Base-by-base conservation (phyloP, 1,284 basidiomycete genomes). In the Moesziomyces globuligerus region DNA sequence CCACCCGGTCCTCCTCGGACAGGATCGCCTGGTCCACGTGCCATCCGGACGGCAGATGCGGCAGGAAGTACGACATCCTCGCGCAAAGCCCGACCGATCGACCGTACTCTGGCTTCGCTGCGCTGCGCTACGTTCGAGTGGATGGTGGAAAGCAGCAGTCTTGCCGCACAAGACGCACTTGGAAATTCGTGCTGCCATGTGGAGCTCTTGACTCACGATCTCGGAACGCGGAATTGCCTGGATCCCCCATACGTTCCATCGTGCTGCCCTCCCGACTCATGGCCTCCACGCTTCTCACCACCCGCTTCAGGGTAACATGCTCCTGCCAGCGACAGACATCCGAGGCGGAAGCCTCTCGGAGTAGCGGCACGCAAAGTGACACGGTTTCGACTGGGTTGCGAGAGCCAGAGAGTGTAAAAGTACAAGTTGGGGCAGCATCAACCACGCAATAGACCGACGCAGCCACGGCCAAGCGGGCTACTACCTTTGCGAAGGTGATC, bases 1-100 rank as follows among this genome's bases (percentile, higher is more conserved):
- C 95, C 34, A 97, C 89, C 48, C 95, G 88, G 80, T 97, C 94
- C 83, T 98, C 95, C 83, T 98, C 95, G 0, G 93, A 94, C 68
- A 97, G 90, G 83, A 98, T 98, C 5, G 95, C 94, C 83, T 97
- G 68, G 48, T 77, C 79, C 11, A 81, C 79, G 45, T 81, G 80
- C 79, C 79, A 82, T 21, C 80, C 79, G 40, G 92, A 93, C 17
- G 93, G 92, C 20, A 98, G 87, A 78, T 93, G 91, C 0, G 93
- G 92, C 4, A 95, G 88, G 83, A 95, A 94, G 75, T 85, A 85
- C 18, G 85, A 85, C 84, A 85, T 84, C 17, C 32, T 34, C 17
- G 32, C 32, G 13, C 3, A 17, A 3, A 7, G 32, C 5, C 32
- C 10, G 32, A 34, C 17, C 13, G 13, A 13, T 15, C 15, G 10